Evolutionary conservation across 2,329 filamentous ascomycete genomes (phyloP).

Genomic region (Fusarium sp.): DNA sequence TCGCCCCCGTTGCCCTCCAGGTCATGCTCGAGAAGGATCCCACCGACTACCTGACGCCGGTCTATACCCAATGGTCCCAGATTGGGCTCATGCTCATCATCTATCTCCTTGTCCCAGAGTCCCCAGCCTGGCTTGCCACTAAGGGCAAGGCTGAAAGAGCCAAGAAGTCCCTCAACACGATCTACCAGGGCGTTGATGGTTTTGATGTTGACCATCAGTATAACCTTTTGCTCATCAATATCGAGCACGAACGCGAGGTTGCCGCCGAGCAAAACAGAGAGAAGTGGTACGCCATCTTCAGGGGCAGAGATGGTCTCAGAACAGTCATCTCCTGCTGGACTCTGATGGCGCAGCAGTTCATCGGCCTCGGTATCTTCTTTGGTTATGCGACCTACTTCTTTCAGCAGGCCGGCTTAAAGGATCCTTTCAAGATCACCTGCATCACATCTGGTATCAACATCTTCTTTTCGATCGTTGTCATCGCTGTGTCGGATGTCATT

Average conservation of each 20-base stretch:
- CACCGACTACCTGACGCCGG: neutral
- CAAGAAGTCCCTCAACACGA: neutral
- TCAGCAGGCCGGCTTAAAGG: slow-evolving; percentile 45
- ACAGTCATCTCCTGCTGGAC: slow-evolving; percentile 47
- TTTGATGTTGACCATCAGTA: slow-evolving; percentile 46
- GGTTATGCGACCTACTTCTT: slow-evolving; percentile 65
- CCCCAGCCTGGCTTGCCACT: neutral
- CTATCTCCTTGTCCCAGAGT: neutral
- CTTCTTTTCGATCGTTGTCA: slow-evolving; percentile 16
- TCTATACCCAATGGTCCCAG: neutral
- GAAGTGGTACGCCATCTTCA: slow-evolving; percentile 46
- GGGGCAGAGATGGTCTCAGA: slow-evolving; percentile 44
- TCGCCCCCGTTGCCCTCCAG: slow-evolving; percentile 55
- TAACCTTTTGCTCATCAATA: slow-evolving; percentile 29
- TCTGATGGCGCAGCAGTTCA: slow-evolving; percentile 31
- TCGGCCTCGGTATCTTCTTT: slow-evolving; percentile 17
- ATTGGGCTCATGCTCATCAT: neutral
- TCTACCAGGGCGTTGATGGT: slow-evolving; percentile 34
- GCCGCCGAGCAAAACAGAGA: slow-evolving; percentile 37
- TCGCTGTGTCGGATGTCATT: neutral
- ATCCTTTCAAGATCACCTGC: slow-evolving; percentile 35
- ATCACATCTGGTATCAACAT: slow-evolving; percentile 37
- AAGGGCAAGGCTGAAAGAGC: neutral
- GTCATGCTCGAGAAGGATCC: slow-evolving; percentile 18
- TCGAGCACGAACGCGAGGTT: slow-evolving; percentile 41